A percentile compares a stretch with the other conserved stretches of the same genome.
phyloP scores from a whole-genome alignment of 2,329 filamentous ascomycete genomes.

The Trichoderma hamatum region DNA sequence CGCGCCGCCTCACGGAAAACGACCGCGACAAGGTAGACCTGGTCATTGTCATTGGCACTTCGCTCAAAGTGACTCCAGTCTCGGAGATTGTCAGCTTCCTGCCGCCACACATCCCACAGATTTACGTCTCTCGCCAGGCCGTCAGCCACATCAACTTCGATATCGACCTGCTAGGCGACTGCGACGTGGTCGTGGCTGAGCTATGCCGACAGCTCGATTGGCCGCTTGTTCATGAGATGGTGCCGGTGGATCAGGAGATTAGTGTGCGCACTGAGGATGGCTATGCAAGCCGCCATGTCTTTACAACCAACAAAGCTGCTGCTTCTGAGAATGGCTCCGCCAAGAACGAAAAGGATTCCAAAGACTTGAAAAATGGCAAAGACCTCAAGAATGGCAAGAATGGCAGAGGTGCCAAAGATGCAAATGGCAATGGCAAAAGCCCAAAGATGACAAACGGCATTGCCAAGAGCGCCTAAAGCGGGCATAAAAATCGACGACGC shows the following conservation, averaged over 20 bases:
- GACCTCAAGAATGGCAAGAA: background rate
- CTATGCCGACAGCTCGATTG: conserved; percentile 81
- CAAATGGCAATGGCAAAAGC: background rate
- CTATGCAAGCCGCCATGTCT: conserved; percentile 44
- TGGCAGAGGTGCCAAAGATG: background rate
- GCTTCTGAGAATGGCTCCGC: background rate
- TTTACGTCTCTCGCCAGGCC: conserved; percentile 84
- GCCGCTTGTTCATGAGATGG: conserved; percentile 81
- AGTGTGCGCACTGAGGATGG: conserved; percentile 50
- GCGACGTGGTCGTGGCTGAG: conserved; percentile 86
- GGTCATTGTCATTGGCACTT: conserved; percentile 94
- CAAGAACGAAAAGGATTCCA: background rate
- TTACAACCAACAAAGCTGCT: conserved; percentile 34
- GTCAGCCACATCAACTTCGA: conserved; percentile 93
- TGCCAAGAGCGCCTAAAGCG: background rate
- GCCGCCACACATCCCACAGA: conserved; percentile 79
- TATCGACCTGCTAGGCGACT: conserved; percentile 93
- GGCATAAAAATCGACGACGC: background rate
- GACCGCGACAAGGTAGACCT: conserved; percentile 83
- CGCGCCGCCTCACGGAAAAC: conserved; percentile 74
- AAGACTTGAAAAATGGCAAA: background rate
- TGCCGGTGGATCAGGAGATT: conserved; percentile 67
- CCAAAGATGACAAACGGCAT: background rate
- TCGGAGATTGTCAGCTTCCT: conserved; percentile 85
- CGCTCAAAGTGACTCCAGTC: conserved; percentile 92